Conservation (phyloP, 75 land plant species). For the Cryptomeria japonica region DNA sequence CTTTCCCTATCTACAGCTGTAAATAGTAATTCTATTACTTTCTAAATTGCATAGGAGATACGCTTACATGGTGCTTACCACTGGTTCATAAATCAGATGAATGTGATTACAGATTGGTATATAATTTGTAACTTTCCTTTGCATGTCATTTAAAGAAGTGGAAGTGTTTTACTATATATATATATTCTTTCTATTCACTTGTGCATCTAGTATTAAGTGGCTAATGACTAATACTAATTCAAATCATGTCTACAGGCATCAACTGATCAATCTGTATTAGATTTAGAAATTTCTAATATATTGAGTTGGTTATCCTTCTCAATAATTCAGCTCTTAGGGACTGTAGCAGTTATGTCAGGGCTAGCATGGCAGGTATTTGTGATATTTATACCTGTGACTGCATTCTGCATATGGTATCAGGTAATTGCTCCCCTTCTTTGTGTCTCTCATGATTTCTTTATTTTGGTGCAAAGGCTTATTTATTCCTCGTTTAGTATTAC, state of each 20-base stretch:
- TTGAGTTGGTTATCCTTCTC: slow-evolving; percentile 70
- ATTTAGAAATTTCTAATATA: slow-evolving; percentile 54
- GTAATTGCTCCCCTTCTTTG: slow-evolving; percentile 31
- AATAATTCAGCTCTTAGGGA: slow-evolving; percentile 70
- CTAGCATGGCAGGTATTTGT: slow-evolving; percentile 84
- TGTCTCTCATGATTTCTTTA: neutral
- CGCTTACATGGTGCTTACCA: neutral
- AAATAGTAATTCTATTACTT: neutral
- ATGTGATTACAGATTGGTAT: neutral
- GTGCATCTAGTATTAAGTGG: neutral
- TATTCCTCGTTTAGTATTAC: neutral
- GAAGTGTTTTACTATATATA: neutral
- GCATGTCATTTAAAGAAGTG: neutral
- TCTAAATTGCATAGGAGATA: neutral
- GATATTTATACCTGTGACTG: slow-evolving; percentile 72
- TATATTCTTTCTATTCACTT: neutral
- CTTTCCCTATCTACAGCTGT: neutral
- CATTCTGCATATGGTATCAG: slow-evolving; percentile 67
- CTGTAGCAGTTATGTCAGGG: slow-evolving; percentile 84
- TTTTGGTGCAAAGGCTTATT: too few relatives aligned
- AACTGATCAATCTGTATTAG: slow-evolving; percentile 81
- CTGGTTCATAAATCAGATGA: slow-evolving; percentile 7
- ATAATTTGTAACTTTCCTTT: neutral
- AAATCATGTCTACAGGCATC: slow-evolving; percentile 58
- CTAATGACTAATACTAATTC: neutral